Base-by-base conservation (phyloP, 768 basidiomycete species). In the Mycena floridula region DNA sequence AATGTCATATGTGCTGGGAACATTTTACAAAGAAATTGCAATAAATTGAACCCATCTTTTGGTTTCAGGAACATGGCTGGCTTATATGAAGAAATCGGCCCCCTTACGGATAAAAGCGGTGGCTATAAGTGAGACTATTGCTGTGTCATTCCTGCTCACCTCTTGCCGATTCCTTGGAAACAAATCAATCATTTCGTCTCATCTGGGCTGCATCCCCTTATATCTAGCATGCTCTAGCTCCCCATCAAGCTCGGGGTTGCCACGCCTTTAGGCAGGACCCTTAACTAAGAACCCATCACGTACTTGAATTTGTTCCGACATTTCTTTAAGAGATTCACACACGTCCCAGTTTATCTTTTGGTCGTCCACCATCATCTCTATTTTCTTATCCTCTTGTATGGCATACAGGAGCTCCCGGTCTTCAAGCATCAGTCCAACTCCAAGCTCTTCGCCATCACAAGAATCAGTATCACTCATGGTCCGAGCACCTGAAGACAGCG, bases 361-460 rank as follows among this genome's bases (percentile, higher is more conserved):
- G n/a, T n/a, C n/a, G 51, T 48, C 50, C 43, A 37, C 48, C 42
- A 49, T 45, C 49, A 47, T 54, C 41, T 44, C 55, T 51, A 43
- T 42, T 32, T 50, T 44, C 43, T 42, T 42, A 35, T 36, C 36
- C 40, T 28, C 37, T 24, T 20, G 25, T 26, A 80, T 81, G 79
- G 73, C 76, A 45, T 69, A 72, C 60, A 65, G 64, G 61, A 69
- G 68, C 50, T 67, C 70, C 16, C 66, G 63, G 44, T 66, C 74
- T 36, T 74, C 76, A 36, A 73, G 71, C 43, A 71, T 63, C 36
- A 76, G 76, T 48, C 67, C 63, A 42, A 75, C 74, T 18, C 69
- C 75, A 69, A 67, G 54, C 65, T 68, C 35, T 76, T 79, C 32
- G 71, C 77, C 72, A 48, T 63, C 70, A 15, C 54, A 62, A 43